A percentile compares a stretch with the other conserved stretches of the same genome.
Evolutionary conservation across 2,329 filamentous ascomycete genomes (phyloP).

Genomic region (Proliferodiscus dingleyae): DNA sequence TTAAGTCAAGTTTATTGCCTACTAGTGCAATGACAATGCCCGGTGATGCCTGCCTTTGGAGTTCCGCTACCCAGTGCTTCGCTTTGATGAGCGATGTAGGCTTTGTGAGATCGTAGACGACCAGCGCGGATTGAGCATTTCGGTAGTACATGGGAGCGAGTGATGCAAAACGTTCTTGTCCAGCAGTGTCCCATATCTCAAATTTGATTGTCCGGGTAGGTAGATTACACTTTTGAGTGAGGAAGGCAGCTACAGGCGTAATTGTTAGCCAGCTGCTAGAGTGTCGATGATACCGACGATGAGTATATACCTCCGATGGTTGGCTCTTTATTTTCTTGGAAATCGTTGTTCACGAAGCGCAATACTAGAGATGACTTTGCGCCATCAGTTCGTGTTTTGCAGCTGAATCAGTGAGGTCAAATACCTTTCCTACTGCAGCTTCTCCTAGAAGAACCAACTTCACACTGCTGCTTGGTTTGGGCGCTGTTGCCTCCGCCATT

Average conservation of each 20-base stretch:
- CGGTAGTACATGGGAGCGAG: constrained; percentile 99
- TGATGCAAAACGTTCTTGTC: constrained; percentile 94
- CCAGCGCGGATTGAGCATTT: constrained; percentile 94
- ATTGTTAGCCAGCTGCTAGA: constrained; percentile 9
- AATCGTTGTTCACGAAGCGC: constrained; percentile 99
- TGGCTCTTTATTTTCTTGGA: constrained; percentile 99
- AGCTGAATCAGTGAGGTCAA: not conserved
- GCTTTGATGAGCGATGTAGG: constrained; percentile 92
- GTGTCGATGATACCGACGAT: not conserved
- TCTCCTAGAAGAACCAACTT: constrained; percentile 98
- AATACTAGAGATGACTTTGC: constrained; percentile 87
- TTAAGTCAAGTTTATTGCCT: constrained; percentile 93
- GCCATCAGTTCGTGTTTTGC: not conserved
- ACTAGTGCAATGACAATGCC: constrained; percentile 97
- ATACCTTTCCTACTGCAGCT: constrained; percentile 96
- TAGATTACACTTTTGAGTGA: constrained; percentile 97
- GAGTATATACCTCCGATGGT: constrained; percentile 81
- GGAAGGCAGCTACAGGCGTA: constrained; percentile 70
- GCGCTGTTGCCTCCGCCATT: constrained; percentile 72
- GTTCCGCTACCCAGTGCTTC: constrained; percentile 97
- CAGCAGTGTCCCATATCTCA: constrained; percentile 97
- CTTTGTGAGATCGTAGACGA: constrained; percentile 98
- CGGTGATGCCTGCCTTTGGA: constrained; percentile 91
- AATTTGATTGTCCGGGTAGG: constrained; percentile 89
- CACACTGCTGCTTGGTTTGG: constrained; percentile 98